Base-by-base conservation (phyloP, 1,284 basidiomycete species). In the Ganoderma boninense region DNA sequence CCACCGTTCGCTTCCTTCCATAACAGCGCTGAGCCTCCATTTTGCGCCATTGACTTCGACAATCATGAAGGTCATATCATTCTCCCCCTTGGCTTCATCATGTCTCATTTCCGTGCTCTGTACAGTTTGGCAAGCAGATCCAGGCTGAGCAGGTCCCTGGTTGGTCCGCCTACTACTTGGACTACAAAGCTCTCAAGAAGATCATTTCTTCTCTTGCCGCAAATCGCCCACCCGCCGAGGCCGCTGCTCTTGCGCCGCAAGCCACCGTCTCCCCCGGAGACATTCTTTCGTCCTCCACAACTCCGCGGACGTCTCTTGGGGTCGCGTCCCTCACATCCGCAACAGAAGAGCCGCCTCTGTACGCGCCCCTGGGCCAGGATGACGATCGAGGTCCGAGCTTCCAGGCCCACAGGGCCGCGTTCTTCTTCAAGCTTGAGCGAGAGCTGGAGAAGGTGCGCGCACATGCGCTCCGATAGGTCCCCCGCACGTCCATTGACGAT, bases 101-200 rank as follows among this genome's bases (percentile, higher is more conserved):
- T 65, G 56, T 44, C 65, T 38, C 69, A 66, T 69, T 73, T 44
- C 59, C 29, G 61, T 43, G 44, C 42, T 67, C 56, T 71, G 62
- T 74, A 64, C 69, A 99, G 97, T 99, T 99, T 82, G 98, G 98
- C 77, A 99, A 99, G 86, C 95, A 97, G 77, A 97, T 99, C 76
- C 96, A 97, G 82, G 92, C 95, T 44, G 95, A 97, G 82, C 97
- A 98, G 84, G 92, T 99, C 69, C 97, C 98, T 66, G 97, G 97
- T 84, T 99, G 98, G 98, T 95, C 95, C 29, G 83, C 89, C 40
- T 97, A 96, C 85, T 99, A 99, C 83, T 90, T 99, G 75, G 98
- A 99, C 85, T 99, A 99, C 89, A 99, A 99, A 86, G 94, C 94
- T 76, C 87, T 98, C 80, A 98, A 98, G 85, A 97, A 97, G 89